A percentile compares a stretch with the other conserved stretches of the same genome.
phyloP scores from a whole-genome alignment of 306 rosid species.

The Luffa acutangula region DNA sequence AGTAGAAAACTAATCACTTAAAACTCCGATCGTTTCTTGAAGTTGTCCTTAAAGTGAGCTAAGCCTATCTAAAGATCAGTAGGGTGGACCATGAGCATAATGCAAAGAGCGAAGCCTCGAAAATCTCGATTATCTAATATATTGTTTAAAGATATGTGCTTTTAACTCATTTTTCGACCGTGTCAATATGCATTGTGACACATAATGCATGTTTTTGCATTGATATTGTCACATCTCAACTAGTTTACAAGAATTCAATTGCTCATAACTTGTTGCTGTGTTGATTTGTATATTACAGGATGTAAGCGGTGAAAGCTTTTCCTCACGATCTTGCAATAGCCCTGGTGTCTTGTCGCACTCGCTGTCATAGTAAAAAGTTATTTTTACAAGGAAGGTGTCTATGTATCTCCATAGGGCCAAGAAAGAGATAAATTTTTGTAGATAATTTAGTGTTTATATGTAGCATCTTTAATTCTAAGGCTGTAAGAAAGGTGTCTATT shows the following conservation, averaged over 20 bases:
- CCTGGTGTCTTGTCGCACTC: background rate
- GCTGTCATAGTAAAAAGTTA: background rate
- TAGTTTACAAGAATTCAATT: background rate
- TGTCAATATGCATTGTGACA: background rate
- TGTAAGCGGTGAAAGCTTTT: background rate
- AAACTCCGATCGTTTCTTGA: background rate
- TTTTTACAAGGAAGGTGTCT: background rate
- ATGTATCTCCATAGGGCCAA: background rate
- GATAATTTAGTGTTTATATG: background rate
- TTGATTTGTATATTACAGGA: background rate
- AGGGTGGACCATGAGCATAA: background rate
- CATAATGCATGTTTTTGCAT: background rate
- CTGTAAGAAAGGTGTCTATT: background rate
- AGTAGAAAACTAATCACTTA: too few relatives aligned
- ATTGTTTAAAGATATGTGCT: background rate
- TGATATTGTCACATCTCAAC: background rate
- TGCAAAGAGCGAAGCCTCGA: background rate
- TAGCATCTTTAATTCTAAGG: background rate
- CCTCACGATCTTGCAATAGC: background rate
- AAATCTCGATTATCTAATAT: background rate
- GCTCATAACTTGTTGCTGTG: background rate
- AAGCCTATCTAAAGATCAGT: background rate
- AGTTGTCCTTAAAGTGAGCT: background rate
- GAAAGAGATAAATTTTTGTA: slow-evolving; percentile 1
- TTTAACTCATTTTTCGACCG: background rate